A percentile compares a stretch with the other conserved stretches of the same genome.
Conservation (phyloP, 2,329 filamentous ascomycete genomes). For the Cryphonectria radicalis region DNA sequence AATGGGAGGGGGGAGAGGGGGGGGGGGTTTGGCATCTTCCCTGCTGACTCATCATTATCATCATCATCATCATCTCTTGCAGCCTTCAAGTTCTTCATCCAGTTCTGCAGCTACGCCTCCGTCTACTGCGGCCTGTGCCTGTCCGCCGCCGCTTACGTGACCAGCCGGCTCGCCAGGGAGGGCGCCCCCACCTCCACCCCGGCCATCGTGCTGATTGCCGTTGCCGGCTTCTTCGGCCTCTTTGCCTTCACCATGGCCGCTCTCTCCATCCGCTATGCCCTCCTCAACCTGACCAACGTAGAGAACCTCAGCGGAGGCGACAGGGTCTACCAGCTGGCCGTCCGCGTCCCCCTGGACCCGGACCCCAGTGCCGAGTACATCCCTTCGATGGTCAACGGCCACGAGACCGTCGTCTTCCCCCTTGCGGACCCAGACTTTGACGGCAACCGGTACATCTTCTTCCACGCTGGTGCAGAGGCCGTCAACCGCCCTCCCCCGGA, state of each 20-base stretch:
- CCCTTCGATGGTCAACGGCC: slow-evolving; percentile 36
- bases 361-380: slow-evolving; percentile 3
- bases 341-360: slow-evolving; percentile 62
- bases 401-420: slow-evolving; percentile 63
- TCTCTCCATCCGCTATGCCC: slow-evolving; percentile 71
- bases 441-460: slow-evolving; percentile 30
- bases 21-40: no score
- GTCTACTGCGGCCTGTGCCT: slow-evolving; percentile 69
- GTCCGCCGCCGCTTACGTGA: slow-evolving; percentile 65
- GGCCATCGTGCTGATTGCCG: slow-evolving; percentile 67
- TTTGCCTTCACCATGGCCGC: slow-evolving; percentile 79
- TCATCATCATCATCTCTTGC: slow-evolving; percentile 29
- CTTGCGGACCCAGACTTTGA: slow-evolving; percentile 42
- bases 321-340: slow-evolving; percentile 73
- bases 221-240: slow-evolving; percentile 76
- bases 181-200: slow-evolving; percentile 55
- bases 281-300: slow-evolving; percentile 81
- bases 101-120: slow-evolving; percentile 77
- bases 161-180: slow-evolving; percentile 57
- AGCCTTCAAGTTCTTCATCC: slow-evolving; percentile 90
- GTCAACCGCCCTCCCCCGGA: slow-evolving; percentile 26
- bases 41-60: slow-evolving; percentile 20
- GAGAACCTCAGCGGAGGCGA: slow-evolving; percentile 70
- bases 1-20: no score
- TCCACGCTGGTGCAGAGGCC: slow-evolving; percentile 17